phyloP scores from a whole-genome alignment of 768 basidiomycete species.

The Amylocystis lapponica region DNA sequence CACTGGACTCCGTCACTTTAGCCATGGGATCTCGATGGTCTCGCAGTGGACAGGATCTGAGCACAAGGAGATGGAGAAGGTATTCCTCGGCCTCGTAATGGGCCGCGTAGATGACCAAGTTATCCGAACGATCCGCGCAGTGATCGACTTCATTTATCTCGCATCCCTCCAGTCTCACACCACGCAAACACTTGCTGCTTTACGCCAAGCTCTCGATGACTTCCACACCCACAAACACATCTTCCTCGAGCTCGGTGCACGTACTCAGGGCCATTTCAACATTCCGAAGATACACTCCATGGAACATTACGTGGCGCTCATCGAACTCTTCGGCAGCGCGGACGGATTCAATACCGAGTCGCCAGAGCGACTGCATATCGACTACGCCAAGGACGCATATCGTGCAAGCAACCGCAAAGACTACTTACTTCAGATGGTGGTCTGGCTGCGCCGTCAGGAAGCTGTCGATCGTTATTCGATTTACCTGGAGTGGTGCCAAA shows the following conservation, averaged over 20 bases:
- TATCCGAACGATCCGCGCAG: too few species aligned
- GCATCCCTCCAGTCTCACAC: not conserved
- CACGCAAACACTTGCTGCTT: not conserved
- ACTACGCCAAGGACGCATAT: slow-evolving; percentile 32
- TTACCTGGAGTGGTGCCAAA: slow-evolving; percentile 25
- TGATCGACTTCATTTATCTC: too few species aligned
- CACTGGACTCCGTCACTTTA: not conserved
- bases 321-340: slow-evolving; percentile 4
- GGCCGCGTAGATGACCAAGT: too few species aligned
- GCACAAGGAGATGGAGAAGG: too few species aligned
- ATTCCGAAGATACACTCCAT: slow-evolving; percentile 11
- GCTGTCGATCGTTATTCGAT: slow-evolving; percentile 22
- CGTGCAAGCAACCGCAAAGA: slow-evolving; percentile 17
- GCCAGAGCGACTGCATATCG: slow-evolving; percentile 35
- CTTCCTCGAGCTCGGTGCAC: slow-evolving; percentile 33
- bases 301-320: slow-evolving; percentile 8
- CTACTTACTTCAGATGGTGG: slow-evolving; percentile 33
- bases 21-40: not conserved
- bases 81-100: too few species aligned
- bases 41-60: not conserved
- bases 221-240: slow-evolving; percentile 35
- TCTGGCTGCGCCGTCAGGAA: slow-evolving; percentile 32
- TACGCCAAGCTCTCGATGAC: not conserved
- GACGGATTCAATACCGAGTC: slow-evolving; percentile 25
- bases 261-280: slow-evolving; percentile 11